Percentiles rank a stretch among this genome's conserved stretches.
Evolutionary conservation across 768 basidiomycete genomes (phyloP).

Genomic region (Russula sp.): DNA sequence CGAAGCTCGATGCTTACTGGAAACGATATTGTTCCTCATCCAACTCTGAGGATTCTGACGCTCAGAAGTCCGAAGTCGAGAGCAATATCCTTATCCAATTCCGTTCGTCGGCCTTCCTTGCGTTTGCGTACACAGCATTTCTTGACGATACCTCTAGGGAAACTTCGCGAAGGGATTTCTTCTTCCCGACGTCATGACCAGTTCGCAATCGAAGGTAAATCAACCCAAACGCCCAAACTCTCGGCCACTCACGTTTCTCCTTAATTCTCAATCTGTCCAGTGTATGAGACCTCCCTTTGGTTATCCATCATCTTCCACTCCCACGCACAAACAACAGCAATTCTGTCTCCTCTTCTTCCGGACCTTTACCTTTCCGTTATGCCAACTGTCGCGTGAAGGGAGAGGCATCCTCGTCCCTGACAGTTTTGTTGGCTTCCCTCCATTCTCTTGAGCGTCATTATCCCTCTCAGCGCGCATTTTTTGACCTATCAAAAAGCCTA

Average conservation of each 20-base stretch:
- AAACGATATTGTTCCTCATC: slow-evolving; percentile 36
- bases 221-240: neutral
- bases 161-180: slow-evolving; percentile 69
- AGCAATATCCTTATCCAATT: slow-evolving; percentile 73
- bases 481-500: slow-evolving; percentile 45
- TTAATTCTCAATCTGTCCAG: slow-evolving; percentile 38
- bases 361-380: slow-evolving; percentile 42
- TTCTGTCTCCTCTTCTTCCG: slow-evolving; percentile 59
- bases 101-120: slow-evolving; percentile 44
- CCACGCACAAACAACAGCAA: slow-evolving; percentile 57
- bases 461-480: slow-evolving; percentile 62
- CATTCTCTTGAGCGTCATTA: slow-evolving; percentile 56
- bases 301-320: slow-evolving; percentile 62
- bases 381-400: slow-evolving; percentile 29
- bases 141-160: slow-evolving; percentile 47
- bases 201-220: slow-evolving; percentile 67
- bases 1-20: slow-evolving; percentile 52
- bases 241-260: neutral
- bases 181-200: slow-evolving; percentile 56
- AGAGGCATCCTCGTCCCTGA: slow-evolving; percentile 32
- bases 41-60: slow-evolving; percentile 20
- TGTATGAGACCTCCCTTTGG: slow-evolving; percentile 70
- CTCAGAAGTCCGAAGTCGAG: slow-evolving; percentile 49
- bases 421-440: slow-evolving; percentile 51
- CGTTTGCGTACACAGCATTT: neutral